A percentile compares a stretch with the other conserved stretches of the same genome.
Conservation (phyloP, 352 stramenopile genomes). For the Phytophthora boehmeriae region DNA sequence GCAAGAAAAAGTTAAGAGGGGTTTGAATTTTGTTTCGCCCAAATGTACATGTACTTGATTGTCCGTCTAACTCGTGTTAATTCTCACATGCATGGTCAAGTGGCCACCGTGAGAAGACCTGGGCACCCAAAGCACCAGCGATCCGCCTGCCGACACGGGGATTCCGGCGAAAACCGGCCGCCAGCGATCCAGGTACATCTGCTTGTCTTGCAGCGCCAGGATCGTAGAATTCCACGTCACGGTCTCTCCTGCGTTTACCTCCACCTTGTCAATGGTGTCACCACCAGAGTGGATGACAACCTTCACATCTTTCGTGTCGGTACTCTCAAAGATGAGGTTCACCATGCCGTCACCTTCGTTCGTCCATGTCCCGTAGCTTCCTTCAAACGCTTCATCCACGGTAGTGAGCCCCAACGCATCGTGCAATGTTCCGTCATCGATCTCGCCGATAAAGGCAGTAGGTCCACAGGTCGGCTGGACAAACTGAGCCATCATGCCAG, state of each 20-base stretch:
- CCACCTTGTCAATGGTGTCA: slow-evolving; percentile 8
- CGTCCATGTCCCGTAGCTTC: slow-evolving; percentile 39
- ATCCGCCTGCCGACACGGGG: slow-evolving; percentile 27
- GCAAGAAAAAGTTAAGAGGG: too few relatives aligned
- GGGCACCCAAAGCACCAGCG: slow-evolving; percentile 50
- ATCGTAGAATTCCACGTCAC: slow-evolving; percentile 26
- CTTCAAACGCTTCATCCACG: slow-evolving; percentile 39
- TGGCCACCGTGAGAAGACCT: slow-evolving; percentile 34
- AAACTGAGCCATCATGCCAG: slow-evolving; percentile 45
- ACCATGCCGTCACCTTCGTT: slow-evolving; percentile 36
- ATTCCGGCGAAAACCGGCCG: slow-evolving; percentile 38
- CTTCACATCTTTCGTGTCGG: slow-evolving; percentile 26
- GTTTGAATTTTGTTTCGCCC: too few relatives aligned
- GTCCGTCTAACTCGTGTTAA: too few relatives aligned
- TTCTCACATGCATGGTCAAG: slow-evolving; percentile 32
- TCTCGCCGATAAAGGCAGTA: slow-evolving; percentile 30
- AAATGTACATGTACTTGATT: too few relatives aligned
- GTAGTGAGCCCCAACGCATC: slow-evolving; percentile 36
- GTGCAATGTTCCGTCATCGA: slow-evolving; percentile 40
- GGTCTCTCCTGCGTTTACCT: slow-evolving; percentile 18
- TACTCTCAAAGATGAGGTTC: slow-evolving; percentile 35
- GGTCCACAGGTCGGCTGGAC: slow-evolving; percentile 43
- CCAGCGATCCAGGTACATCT: slow-evolving; percentile 63
- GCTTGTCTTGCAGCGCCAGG: slow-evolving; percentile 38
- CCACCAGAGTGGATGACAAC: slow-evolving; percentile 42